Conservation (phyloP, 176 grass and related monocot species). For the Eleusine indica region DNA sequence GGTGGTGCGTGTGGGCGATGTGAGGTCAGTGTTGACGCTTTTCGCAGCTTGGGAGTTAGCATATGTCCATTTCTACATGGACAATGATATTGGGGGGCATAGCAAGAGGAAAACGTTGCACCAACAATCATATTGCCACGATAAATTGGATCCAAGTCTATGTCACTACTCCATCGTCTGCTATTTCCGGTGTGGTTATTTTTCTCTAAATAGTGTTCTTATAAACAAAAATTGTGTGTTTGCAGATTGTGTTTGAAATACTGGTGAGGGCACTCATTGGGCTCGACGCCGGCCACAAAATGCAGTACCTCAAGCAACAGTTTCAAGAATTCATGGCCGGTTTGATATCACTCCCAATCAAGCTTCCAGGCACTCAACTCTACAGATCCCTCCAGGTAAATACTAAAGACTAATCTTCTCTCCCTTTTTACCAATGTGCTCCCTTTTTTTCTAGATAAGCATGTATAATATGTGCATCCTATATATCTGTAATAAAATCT, state of each 20-base stretch:
- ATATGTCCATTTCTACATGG: background rate
- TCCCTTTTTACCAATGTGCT: background rate
- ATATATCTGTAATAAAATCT: background rate
- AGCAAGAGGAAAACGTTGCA: background rate
- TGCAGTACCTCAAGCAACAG: conserved; percentile 83
- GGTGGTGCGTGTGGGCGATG: background rate
- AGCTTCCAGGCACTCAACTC: conserved; percentile 78
- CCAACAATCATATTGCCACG: background rate
- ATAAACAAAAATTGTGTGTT: background rate
- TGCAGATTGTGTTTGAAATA: conserved; percentile 85
- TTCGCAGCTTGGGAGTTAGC: conserved; percentile 7
- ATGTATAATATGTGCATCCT: background rate
- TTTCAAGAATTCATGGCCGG: conserved; percentile 95
- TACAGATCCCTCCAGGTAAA: conserved; percentile 82
- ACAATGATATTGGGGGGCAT: background rate
- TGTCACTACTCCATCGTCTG: background rate
- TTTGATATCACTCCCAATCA: conserved; percentile 81
- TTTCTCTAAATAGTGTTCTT: background rate
- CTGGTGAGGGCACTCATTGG: conserved; percentile 81
- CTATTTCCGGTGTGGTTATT: background rate
- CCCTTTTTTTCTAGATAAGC: background rate
- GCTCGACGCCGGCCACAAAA: conserved; percentile 66
- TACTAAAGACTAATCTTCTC: background rate
- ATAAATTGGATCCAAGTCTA: too few species aligned
- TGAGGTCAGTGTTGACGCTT: conserved; percentile 21